Evolutionary conservation across 139 green algal species (phyloP).

Genomic region (Chlorokybus atmophyticus): DNA sequence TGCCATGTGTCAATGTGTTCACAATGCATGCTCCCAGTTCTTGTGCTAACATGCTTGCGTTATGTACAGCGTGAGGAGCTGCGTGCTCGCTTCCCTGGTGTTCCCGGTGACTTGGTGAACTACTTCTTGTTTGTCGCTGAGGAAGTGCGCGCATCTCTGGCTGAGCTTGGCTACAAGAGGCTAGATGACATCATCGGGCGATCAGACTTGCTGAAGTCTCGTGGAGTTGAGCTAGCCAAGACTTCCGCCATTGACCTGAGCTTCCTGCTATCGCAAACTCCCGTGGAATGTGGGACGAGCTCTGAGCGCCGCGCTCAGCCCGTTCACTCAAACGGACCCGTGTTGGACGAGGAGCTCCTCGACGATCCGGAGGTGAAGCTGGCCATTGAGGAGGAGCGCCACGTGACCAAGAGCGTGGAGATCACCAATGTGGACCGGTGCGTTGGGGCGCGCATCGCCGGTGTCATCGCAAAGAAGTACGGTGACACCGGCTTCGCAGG

Average conservation of each 20-base stretch:
- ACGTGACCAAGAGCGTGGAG: constrained; percentile 36
- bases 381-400: constrained; percentile 38
- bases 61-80: constrained; percentile 75
- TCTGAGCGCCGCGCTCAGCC: constrained; percentile 25
- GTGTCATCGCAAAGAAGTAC: constrained; percentile 63
- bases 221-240: constrained; percentile 64
- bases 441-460: constrained; percentile 56
- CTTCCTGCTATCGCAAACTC: constrained; percentile 70
- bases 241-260: constrained; percentile 77
- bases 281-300: constrained; percentile 26
- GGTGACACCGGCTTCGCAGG: constrained; percentile 72
- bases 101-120: constrained; percentile 84
- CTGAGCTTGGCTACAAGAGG: constrained; percentile 59
- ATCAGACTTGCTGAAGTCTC: constrained; percentile 41
- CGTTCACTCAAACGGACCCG: constrained; percentile 33
- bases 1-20: background rate
- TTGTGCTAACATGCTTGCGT: background rate
- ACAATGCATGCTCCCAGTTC: background rate
- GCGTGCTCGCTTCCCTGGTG: constrained; percentile 85
- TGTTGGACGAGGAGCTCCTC: constrained; percentile 87
- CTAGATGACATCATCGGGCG: constrained; percentile 88
- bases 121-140: constrained; percentile 84
- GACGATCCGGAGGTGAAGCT: constrained; percentile 58
- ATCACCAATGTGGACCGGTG: constrained; percentile 81
- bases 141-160: constrained; percentile 59